Base-by-base conservation (phyloP, 352 stramenopile genomes). In the Halophytophthora batemanensis region DNA sequence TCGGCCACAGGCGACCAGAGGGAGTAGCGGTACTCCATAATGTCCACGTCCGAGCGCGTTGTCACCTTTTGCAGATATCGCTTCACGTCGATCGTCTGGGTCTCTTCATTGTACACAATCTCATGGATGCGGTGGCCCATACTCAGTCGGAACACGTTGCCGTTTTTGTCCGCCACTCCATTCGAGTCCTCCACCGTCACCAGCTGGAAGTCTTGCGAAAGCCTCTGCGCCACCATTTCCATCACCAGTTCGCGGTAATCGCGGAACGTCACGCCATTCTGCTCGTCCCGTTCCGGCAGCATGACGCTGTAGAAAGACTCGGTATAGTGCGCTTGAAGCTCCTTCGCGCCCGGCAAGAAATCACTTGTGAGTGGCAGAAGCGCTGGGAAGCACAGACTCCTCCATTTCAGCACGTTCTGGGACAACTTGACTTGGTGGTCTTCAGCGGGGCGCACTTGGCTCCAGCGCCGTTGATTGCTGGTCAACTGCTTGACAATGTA, bases 401-500 rank as follows among this genome's bases (percentile, higher is more conserved):
- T 98, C 96, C 96, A 99, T 60, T 98, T 98, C 12, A 97, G 86
- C 13, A 96, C 85, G 50, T 93, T 90, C 56, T 90, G 78, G 15
- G 86, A 72, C 18, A 77, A 65, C n/a, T 88, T 78, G 34, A 76
- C 74, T 19, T 68, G 71, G 15, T 67, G 68, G 35, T 79, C 70
- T 61, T 88, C 75, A 23, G 56, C 73, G 10, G 80, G 71, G 0
- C 76, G 71, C 39, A 99, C 94, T 74, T 99, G 96, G 46, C 82
- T 98, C 97, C 97, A 99, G 47, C 97, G 77, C 12, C 96, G 82
- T 44, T 97, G 82, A 71, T 99, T 99, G 42, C 80, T 93, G 15
- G 85, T 95, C 23, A 95, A 64, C 52, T 90, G 79, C 59, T 82
- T 87, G 31, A 87, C 69, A 34, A 90, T 87, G 53, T 73, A 86